Base-by-base conservation (phyloP, 805 yeast genomes). In the Wickerhamiella nectarea region DNA sequence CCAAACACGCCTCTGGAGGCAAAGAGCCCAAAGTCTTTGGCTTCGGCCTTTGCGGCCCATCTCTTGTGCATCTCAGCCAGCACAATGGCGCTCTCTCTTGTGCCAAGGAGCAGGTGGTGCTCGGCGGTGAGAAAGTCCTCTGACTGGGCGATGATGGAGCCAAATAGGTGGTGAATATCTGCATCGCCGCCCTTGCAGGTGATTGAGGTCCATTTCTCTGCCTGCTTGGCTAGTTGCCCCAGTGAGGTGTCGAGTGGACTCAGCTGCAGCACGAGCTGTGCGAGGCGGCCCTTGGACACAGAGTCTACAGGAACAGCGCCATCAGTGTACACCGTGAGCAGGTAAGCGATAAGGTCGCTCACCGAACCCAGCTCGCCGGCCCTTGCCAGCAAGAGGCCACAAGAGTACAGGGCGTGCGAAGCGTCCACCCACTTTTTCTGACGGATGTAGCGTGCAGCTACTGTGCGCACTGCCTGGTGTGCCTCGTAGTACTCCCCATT, bases 401-500 rank as follows among this genome's bases (percentile, higher is more conserved):
- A 87, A 51, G 76, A 76, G 53, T 75, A 74, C 25, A 89, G 68
- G 45, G 86, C 64, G 39, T 81, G 86, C 41, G 75, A 69, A 8
- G 96, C 94, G 33, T 80, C 78, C 2, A 62, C 65, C 58, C 71
- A 83, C 47, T 79, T 75, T 48, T 75, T 75, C 19, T 76, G 58
- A 50, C 82, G 75, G 35, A 81, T 79, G 56, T 82, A 80, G 57
- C 98, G 70, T 52, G 86, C 86, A 34, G 83, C 82, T 43, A 89
- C 81, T 5, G 97, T 85, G 56, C 95, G 69, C 41, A 91, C 70
- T 0, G 95, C 87, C 61, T 91, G 97, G 59, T 89, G 95, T 0
- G 97, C 97, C 59, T 91, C 98, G 59, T 89, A 89, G 64, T 71
- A 85, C 44, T 86, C 81, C 2, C 83, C 84, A 40, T 71, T 71